Base-by-base conservation (phyloP, 2,329 filamentous ascomycete species). In the Lecanicillium sp. region DNA sequence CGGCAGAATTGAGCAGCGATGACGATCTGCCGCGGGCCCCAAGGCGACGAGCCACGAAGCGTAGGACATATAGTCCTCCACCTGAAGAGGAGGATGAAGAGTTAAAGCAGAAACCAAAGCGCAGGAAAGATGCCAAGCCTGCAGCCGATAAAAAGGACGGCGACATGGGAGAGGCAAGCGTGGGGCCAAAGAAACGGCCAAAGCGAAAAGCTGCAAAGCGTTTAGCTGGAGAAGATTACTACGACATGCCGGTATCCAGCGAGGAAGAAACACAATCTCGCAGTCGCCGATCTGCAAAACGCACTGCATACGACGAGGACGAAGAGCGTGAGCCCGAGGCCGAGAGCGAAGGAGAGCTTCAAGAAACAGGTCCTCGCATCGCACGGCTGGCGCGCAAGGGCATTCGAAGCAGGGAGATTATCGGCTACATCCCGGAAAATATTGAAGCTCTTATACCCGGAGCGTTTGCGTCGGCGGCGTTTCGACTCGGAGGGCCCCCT, bases 391-490 rank as follows among this genome's bases (percentile, higher is more conserved):
- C 63, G 20, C 65, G 67, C 19, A 72, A 67, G 54, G 67, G 68
- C 35, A 59, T 74, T 37, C 72, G 66, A 51, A 73, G 72, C 56
- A 70, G 60, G 52, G 72, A 75, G 48, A 65, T 75, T n/a, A 62
- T 75, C 43, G 72, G 72, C 3, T 69, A 67, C 38, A 44, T 59
- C 8, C 38, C 58, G 17, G 55, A 56, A 2, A 27, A 42, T 11
- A 55, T 55, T 9, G 52, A 53, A 3, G 50, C 48, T 6, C 17
- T 49, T 3, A 47, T 55, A 20, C 44, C 52, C 14, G 42, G 50
- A 3, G 54, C 57, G 11, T 57, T 56, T 32, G 51, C 55, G 1
- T 51, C 44, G 41, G 50, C 53, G 2, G 49, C 51, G 6, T 46
- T 55, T 39, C 50, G 48, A 17, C 29, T 46, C 4, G 48, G 48